Percentiles rank a stretch among this genome's conserved stretches.
Conservation (phyloP, 805 yeast genomes). For the Metschnikowia dekortorum region DNA sequence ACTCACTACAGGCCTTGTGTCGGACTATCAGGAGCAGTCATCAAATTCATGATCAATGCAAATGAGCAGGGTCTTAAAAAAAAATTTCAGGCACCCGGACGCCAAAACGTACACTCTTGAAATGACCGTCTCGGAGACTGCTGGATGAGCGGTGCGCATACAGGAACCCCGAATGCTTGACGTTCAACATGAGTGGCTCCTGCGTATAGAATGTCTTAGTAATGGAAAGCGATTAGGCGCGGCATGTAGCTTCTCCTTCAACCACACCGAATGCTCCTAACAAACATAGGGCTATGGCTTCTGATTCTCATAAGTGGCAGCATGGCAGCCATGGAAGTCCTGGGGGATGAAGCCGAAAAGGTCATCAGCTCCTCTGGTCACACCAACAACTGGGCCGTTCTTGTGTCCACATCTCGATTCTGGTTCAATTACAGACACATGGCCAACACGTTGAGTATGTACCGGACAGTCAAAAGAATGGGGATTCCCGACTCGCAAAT, state of each 20-base stretch:
- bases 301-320: not conserved
- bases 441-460: slow-evolving; percentile 93
- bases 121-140: too few relatives aligned
- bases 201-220: not conserved
- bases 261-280: not conserved
- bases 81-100: too few relatives aligned
- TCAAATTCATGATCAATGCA: too few relatives aligned
- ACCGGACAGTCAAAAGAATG: slow-evolving; percentile 89
- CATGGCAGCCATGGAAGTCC: slow-evolving; percentile 1
- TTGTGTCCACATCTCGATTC: slow-evolving; percentile 92
- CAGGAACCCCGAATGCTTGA: too few relatives aligned
- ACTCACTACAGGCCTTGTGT: not conserved
- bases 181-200: not conserved
- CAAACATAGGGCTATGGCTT: not conserved
- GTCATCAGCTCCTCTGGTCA: slow-evolving; percentile 42
- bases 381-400: slow-evolving; percentile 75
- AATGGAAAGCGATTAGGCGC: not conserved
- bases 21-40: not conserved
- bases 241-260: not conserved
- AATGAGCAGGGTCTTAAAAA: too few relatives aligned
- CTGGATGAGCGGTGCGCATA: too few relatives aligned
- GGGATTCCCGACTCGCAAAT: slow-evolving; percentile 99
- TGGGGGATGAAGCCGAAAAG: slow-evolving; percentile 8
- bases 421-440: slow-evolving; percentile 99
- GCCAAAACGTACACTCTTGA: too few relatives aligned